Percentiles rank a stretch among this genome's conserved stretches.
Evolutionary conservation across 768 basidiomycete genomes (phyloP).

Genomic region (Mycena vulgaris): DNA sequence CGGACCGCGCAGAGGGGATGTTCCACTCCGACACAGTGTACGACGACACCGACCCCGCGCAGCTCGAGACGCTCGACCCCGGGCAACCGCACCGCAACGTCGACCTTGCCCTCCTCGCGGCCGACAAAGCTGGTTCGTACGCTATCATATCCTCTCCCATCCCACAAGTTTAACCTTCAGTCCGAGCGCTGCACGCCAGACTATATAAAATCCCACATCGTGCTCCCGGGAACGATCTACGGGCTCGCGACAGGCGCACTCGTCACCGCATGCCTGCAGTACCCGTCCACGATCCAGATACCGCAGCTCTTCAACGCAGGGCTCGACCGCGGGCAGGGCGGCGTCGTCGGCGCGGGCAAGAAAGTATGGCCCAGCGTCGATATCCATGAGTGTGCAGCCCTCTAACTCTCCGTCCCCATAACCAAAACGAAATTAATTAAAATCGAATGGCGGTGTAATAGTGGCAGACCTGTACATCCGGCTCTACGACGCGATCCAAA

Average conservation of each 20-base stretch:
- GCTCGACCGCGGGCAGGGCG: slow-evolving; percentile 45
- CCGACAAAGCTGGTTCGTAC: not conserved
- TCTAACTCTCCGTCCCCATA: too few relatives aligned
- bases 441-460: too few relatives aligned
- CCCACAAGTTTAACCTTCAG: not conserved
- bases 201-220: slow-evolving; percentile 45
- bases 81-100: not conserved
- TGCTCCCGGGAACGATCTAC: slow-evolving; percentile 47
- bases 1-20: not conserved
- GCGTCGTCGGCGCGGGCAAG: slow-evolving; percentile 67
- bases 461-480: slow-evolving; percentile 61
- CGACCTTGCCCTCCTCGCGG: not conserved
- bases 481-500: slow-evolving; percentile 56
- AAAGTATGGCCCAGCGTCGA: slow-evolving; percentile 74
- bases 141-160: too few relatives aligned
- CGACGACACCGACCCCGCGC: not conserved
- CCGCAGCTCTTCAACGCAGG: slow-evolving; percentile 53
- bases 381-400: slow-evolving; percentile 65
- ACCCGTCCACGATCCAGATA: slow-evolving; percentile 56
- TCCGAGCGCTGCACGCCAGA: slow-evolving; percentile 29
- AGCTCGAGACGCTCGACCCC: not conserved
- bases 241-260: slow-evolving; percentile 37
- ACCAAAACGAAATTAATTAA: too few relatives aligned
- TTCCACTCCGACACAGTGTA: not conserved
- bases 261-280: slow-evolving; percentile 55